A percentile compares a stretch with the other conserved stretches of the same genome.
Conservation (phyloP, 2,329 filamentous ascomycete species). For the Biscogniauxia marginata region DNA sequence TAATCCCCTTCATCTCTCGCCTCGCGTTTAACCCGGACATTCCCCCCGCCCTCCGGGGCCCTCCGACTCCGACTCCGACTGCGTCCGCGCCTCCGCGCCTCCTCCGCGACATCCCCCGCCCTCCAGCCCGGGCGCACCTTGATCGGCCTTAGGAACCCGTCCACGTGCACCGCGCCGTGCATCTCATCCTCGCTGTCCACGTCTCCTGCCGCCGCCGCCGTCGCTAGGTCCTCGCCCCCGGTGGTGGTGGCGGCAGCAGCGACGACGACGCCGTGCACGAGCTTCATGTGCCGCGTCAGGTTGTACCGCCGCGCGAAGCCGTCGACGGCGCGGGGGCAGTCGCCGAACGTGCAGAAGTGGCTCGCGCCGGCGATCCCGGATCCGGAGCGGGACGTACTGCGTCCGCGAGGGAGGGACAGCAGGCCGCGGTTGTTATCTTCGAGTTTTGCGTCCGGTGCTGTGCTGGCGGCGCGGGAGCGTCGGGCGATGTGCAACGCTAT, state of each 20-base stretch:
- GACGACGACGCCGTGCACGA: conserved; percentile 36
- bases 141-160: conserved; percentile 64
- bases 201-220: conserved; percentile 36
- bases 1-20: not conserved
- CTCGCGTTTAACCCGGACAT: not conserved
- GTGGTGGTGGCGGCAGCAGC: conserved; percentile 16
- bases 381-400: conserved; percentile 21
- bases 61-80: not conserved
- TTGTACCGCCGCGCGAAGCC: conserved; percentile 38
- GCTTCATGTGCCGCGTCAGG: conserved; percentile 43
- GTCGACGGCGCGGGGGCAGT: conserved; percentile 35
- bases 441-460: not conserved
- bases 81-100: conserved; percentile 11
- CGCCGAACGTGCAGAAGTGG: conserved; percentile 36
- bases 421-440: conserved; percentile 2
- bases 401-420: not conserved
- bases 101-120: conserved; percentile 32
- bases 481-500: not conserved
- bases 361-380: conserved; percentile 11
- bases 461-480: not conserved
- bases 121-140: conserved; percentile 48
- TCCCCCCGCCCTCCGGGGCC: conserved; percentile 1
- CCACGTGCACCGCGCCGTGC: conserved; percentile 63
- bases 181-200: conserved; percentile 51
- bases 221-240: conserved; percentile 5